Conservation (phyloP, 108 stramenopile species). For the Aureococcus anophagefferens region DNA sequence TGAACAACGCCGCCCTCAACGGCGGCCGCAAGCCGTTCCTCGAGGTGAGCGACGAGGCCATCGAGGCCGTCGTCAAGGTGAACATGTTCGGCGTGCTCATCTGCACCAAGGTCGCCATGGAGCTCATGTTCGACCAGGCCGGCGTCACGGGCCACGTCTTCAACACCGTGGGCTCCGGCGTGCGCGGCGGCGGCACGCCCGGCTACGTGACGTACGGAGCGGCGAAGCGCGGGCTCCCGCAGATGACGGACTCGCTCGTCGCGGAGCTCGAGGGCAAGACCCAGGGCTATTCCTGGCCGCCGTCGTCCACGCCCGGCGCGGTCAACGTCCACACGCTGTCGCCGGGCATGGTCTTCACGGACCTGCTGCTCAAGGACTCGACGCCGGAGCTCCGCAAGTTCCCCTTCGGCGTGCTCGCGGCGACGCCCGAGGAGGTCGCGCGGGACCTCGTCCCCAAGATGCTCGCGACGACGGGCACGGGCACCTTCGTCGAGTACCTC, state of each 20-base stretch:
- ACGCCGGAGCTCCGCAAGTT: constrained; percentile 82
- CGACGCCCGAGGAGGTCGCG: constrained; percentile 48
- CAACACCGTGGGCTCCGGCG: constrained; percentile 79
- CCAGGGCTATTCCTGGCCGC: not conserved
- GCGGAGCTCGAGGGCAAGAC: constrained; percentile 48
- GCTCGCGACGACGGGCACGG: constrained; percentile 24
- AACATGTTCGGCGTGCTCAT: constrained; percentile 71
- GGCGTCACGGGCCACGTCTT: constrained; percentile 61
- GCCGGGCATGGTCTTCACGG: constrained; percentile 85
- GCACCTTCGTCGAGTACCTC: constrained; percentile 61
- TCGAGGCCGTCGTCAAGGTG: constrained; percentile 71
- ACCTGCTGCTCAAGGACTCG: constrained; percentile 72
- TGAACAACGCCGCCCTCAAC: constrained; percentile 83
- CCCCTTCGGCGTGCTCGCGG: constrained; percentile 78
- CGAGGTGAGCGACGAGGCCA: constrained; percentile 58
- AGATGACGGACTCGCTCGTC: constrained; percentile 67
- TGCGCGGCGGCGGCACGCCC: constrained; percentile 81
- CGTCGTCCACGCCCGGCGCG: constrained; percentile 45
- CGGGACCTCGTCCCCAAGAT: constrained; percentile 81
- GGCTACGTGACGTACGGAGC: constrained; percentile 84
- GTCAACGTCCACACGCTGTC: constrained; percentile 73
- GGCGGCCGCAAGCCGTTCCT: constrained; percentile 68
- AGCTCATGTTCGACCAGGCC: constrained; percentile 67
- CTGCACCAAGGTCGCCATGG: constrained; percentile 76
- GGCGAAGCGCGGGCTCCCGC: constrained; percentile 79